Evolutionary conservation across 2,329 filamentous ascomycete genomes (phyloP).

Genomic region (Neonectria faginata): DNA sequence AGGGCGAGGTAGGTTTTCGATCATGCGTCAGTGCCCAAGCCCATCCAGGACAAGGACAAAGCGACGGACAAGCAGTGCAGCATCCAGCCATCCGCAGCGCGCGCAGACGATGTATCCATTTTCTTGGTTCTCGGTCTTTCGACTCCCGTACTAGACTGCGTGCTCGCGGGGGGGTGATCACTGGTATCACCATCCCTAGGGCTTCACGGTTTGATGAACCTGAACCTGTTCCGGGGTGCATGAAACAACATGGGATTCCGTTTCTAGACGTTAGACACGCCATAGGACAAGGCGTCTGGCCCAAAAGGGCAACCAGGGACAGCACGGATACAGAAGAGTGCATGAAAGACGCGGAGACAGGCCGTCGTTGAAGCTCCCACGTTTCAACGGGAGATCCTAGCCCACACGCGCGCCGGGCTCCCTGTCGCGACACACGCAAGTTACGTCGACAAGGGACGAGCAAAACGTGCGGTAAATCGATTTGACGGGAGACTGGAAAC

Average conservation of each 20-base stretch:
- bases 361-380: constrained; percentile 29
- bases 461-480: constrained; percentile 46
- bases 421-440: constrained; percentile 33
- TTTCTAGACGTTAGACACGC: constrained; percentile 13
- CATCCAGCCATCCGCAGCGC: not conserved
- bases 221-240: constrained; percentile 11
- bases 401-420: constrained; percentile 30
- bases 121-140: constrained; percentile 4
- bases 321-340: constrained; percentile 16
- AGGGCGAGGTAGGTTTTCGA: constrained; percentile 12
- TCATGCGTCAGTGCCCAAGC: constrained; percentile 19
- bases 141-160: not conserved
- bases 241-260: constrained; percentile 21
- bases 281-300: constrained; percentile 2
- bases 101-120: not conserved
- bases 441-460: constrained; percentile 23
- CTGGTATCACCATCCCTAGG: constrained; percentile 1
- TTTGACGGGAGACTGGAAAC: constrained; percentile 38
- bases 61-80: not conserved
- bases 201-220: constrained; percentile 17
- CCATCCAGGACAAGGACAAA: not conserved
- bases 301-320: constrained; percentile 13
- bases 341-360: constrained; percentile 1
- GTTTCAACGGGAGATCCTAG: constrained; percentile 40
- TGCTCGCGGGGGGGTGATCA: not conserved